Conservation (phyloP, 208 protist species). For the Histomonas meleagridis region DNA sequence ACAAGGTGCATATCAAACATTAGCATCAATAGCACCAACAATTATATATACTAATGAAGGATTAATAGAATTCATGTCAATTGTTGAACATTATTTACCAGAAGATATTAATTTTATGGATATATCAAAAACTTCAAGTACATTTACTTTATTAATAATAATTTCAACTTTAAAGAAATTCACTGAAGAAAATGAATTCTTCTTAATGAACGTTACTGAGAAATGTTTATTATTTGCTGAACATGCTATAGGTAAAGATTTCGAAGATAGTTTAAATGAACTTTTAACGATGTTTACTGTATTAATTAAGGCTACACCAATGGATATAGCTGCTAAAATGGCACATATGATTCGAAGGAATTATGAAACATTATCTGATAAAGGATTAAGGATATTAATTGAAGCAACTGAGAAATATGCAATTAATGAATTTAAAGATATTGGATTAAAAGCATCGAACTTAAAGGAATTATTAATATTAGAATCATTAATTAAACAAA, state of each 20-base stretch:
- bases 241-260: conserved; percentile 20
- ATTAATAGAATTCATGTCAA: not conserved
- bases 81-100: not conserved
- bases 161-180: not conserved
- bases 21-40: not conserved
- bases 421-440: not conserved
- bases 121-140: not conserved
- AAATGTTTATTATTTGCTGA: not conserved
- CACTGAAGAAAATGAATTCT: not conserved
- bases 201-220: not conserved
- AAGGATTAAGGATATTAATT: not conserved
- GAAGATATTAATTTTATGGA: conserved; percentile 29
- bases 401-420: not conserved
- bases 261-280: not conserved
- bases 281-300: not conserved
- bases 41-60: not conserved
- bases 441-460: not conserved
- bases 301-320: not conserved
- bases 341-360: not conserved
- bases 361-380: not conserved
- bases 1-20: not conserved
- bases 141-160: not conserved
- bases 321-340: not conserved
- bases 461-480: not conserved
- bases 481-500: not conserved